These are phyloP conservation scores for Lasiosphaeria hispida DNA, from an alignment of 495 filamentous ascomycete genomes.

Conservation along the genomic window DNA sequence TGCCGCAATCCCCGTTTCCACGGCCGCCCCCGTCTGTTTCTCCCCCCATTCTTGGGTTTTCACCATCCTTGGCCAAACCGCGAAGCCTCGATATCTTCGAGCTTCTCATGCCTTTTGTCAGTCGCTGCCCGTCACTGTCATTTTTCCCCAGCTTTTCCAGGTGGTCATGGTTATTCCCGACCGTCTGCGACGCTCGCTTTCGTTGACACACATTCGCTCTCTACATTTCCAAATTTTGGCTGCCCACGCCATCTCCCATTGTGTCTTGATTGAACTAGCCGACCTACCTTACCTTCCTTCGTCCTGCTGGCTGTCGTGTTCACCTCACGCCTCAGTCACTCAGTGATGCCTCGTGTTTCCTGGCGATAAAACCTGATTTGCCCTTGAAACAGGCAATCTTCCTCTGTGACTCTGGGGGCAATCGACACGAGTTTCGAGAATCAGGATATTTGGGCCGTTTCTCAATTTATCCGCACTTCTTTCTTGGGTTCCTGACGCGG, in stretches of 20 bases:
- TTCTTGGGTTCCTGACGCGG: slow-evolving; percentile 4
- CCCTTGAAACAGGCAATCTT: slow-evolving; percentile 22
- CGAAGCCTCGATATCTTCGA: too few relatives aligned
- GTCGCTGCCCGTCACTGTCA: not conserved
- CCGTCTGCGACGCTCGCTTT: not conserved
- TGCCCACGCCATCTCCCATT: not conserved
- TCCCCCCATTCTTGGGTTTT: too few relatives aligned
- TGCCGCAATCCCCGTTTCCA: too few relatives aligned
- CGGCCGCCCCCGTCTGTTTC: too few relatives aligned
- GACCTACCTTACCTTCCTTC: not conserved
- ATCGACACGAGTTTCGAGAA: slow-evolving; percentile 24
- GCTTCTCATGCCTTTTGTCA: not conserved
- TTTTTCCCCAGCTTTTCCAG: not conserved
- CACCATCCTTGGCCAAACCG: too few relatives aligned
- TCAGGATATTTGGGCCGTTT: slow-evolving; percentile 12
- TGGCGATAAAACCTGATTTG: slow-evolving; percentile 26
- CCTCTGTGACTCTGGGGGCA: slow-evolving; percentile 13
- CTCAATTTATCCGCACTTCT: slow-evolving; percentile 21
- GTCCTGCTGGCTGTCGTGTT: slow-evolving; percentile 2
- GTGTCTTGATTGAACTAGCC: slow-evolving; percentile 4
- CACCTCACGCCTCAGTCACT: not conserved
- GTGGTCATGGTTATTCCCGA: slow-evolving; percentile 7
- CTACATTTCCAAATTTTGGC: not conserved
- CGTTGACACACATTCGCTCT: not conserved
- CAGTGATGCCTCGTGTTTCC: slow-evolving; percentile 19